Percentiles rank a stretch among this genome's conserved stretches.
These are phyloP conservation scores for Dictyostelium intermedium DNA, from an alignment of 78 protist genomes.

Conservation along the genomic window DNA sequence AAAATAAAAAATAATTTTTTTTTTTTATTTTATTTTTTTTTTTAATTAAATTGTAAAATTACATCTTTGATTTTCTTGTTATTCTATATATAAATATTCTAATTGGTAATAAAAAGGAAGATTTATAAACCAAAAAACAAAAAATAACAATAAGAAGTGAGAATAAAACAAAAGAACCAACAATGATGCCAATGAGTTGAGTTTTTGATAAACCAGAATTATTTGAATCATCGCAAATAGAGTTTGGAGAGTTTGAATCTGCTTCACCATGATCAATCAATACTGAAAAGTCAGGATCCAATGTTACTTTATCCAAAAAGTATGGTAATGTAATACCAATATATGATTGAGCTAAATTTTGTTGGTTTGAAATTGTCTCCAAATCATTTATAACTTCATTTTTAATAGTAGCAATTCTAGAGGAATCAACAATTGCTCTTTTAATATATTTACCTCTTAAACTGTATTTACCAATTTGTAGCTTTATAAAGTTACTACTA, in stretches of 20 bases:
- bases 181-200: background rate
- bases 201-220: background rate
- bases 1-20: background rate
- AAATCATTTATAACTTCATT: background rate
- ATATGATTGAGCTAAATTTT: background rate
- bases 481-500: background rate
- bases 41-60: background rate
- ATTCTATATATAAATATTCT: background rate
- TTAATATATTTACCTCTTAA: conserved; percentile 18
- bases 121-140: too few relatives aligned
- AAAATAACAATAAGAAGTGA: background rate
- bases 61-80: background rate
- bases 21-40: background rate
- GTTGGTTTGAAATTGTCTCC: background rate
- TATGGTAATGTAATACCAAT: conserved; percentile 13
- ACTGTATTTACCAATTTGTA: background rate
- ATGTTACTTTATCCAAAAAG: background rate
- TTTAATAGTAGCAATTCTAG: background rate
- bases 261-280: background rate
- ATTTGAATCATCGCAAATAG: background rate
- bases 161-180: background rate
- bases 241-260: background rate
- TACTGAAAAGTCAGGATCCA: conserved; percentile 42
- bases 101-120: background rate
- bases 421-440: conserved; percentile 9